Conservation (phyloP, 1,284 basidiomycete species). For the Ustilago cynodontis region DNA sequence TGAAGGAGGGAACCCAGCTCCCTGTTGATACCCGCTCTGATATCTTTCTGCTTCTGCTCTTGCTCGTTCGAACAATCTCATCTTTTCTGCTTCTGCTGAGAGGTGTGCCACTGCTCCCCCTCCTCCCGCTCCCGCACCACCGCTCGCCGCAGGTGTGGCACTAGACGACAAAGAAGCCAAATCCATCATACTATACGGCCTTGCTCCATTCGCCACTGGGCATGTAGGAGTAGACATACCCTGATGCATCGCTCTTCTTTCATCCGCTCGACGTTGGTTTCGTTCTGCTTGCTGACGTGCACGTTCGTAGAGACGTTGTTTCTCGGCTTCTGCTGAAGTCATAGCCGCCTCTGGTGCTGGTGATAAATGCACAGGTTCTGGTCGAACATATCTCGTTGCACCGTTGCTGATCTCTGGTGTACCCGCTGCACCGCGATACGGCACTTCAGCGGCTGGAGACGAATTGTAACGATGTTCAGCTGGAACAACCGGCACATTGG, state of each 20-base stretch:
- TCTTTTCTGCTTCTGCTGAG: constrained; percentile 59
- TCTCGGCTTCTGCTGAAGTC: constrained; percentile 60
- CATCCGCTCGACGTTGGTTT: constrained; percentile 58
- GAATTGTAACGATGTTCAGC: constrained; percentile 17
- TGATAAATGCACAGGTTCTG: constrained; percentile 30
- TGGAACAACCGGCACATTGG: neutral
- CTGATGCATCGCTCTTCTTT: constrained; percentile 43
- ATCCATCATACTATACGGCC: constrained; percentile 45
- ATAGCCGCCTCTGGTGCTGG: constrained; percentile 5
- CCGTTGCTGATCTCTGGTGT: constrained; percentile 23
- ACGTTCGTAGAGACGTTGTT: constrained; percentile 62
- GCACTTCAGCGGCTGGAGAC: constrained; percentile 16
- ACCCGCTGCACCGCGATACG: constrained; percentile 17
- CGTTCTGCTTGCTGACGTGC: constrained; percentile 64
- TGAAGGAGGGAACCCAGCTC: constrained; percentile 40
- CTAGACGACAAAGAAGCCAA: constrained; percentile 13
- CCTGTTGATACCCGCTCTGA: constrained; percentile 44
- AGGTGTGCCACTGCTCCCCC: constrained; percentile 2
- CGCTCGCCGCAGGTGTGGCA: constrained; percentile 1
- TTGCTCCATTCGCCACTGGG: constrained; percentile 19
- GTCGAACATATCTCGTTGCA: constrained; percentile 32
- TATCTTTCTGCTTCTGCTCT: constrained; percentile 59
- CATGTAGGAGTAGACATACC: constrained; percentile 8
- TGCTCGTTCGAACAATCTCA: constrained; percentile 58
- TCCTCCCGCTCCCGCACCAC: neutral